Evolutionary conservation across 2,329 filamentous ascomycete genomes (phyloP), one percentile per base, ranked within the genome.

Genomic region (Sclerotinia spermophila): DNA sequence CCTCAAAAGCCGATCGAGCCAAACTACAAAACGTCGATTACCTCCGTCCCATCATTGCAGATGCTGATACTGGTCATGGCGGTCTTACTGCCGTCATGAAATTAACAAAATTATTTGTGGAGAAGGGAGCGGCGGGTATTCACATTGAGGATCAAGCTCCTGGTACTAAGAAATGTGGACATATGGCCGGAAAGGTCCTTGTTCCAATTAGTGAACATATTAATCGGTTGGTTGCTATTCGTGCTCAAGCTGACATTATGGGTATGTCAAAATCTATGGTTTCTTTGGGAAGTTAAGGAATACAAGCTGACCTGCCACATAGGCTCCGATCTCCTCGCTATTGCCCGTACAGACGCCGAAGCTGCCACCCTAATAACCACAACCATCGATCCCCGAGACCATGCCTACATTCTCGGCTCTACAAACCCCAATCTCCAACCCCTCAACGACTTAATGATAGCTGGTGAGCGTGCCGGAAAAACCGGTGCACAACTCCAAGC

Each of bases 51-150:
- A 97, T 99, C 81, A 89, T 99, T 76, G 96, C 96, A 71, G 96
- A 99, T 82, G 96, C 95, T 65, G 96, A 99, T 80, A 99, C 96
- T 56, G 96, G 96, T 74, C 96, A 98, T 81, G 96, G 96, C 79
- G 96, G 96, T 79, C 86, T 99, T 73, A 98, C 96, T n/a, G 96
- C 96, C 70, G 92, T 98, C 77, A 98, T 99, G 96, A 99, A 98
- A 87, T 89, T 99, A 77, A 98, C 96, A 74, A 97, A 97, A 86
- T 88, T 98, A 71, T 98, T 99, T 81, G 84, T 98, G 75, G 96
- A 99, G 85, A 94, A 94, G 82, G 96, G 96, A 77, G 96, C 96
- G 60, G 96, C 96, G 56, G 96, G 96, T 75, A 97, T 99, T 79
- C 96, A 99, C 83, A 97, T 99, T 77, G 96, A 99, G 83, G 96